A percentile compares a stretch with the other conserved stretches of the same genome.
phyloP scores from a whole-genome alignment of 2,329 filamentous ascomycete species.

The Aspergillus tamarii region DNA sequence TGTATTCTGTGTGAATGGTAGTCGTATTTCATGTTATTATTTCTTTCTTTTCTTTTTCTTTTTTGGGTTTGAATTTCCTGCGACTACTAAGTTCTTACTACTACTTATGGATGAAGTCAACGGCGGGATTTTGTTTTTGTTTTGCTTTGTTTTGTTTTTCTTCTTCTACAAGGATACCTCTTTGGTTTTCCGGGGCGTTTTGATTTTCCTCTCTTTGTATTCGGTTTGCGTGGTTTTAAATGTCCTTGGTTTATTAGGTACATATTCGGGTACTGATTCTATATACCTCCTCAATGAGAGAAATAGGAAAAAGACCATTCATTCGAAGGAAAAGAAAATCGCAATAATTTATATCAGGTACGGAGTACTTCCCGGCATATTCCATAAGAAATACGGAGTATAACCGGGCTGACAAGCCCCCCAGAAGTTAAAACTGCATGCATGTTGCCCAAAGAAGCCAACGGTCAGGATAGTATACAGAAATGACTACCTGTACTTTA shows the following conservation, averaged over 20 bases:
- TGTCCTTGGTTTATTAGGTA: neutral
- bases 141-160: too few relatives aligned
- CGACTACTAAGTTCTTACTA: neutral
- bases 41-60: neutral
- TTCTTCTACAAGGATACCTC: neutral
- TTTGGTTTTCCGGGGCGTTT: neutral
- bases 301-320: neutral
- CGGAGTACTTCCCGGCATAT: neutral
- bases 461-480: conserved; percentile 5
- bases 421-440: conserved; percentile 7
- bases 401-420: neutral
- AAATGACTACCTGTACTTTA: neutral
- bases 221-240: neutral
- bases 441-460: conserved; percentile 18
- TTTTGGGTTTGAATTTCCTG: neutral
- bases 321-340: neutral
- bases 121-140: too few relatives aligned
- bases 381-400: neutral
- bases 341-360: neutral
- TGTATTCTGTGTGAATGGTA: neutral
- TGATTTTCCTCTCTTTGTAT: neutral
- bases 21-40: neutral
- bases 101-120: too few relatives aligned
- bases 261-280: neutral
- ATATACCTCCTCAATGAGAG: neutral